phyloP scores from a whole-genome alignment of 495 filamentous ascomycete genomes.

The Lophiotrema nucula region DNA sequence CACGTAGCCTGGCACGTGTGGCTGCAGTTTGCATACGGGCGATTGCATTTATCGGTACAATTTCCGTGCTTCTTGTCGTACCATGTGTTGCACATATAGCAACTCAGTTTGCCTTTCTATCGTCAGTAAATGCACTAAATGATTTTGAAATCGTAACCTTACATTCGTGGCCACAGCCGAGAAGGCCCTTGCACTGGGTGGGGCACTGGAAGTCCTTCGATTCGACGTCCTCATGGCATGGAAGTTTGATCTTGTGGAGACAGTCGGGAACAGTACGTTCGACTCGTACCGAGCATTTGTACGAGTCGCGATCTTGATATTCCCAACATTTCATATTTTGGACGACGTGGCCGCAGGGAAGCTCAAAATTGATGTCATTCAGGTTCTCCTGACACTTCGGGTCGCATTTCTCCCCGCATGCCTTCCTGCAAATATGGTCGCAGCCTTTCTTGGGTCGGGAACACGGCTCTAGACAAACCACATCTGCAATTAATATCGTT shows the following conservation, averaged over 20 bases:
- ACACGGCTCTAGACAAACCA: constrained; percentile 63
- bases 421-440: constrained; percentile 43
- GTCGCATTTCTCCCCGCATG: constrained; percentile 62
- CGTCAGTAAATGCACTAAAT: background rate
- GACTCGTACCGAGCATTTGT: constrained; percentile 43
- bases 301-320: constrained; percentile 40
- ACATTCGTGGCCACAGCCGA: constrained; percentile 66
- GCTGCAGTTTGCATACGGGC: constrained; percentile 46
- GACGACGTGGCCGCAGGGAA: constrained; percentile 63
- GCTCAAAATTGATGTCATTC: constrained; percentile 39
- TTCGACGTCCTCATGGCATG: constrained; percentile 49
- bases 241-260: constrained; percentile 51
- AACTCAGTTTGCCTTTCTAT: no score
- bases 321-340: constrained; percentile 53
- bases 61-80: constrained; percentile 41
- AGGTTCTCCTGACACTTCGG: constrained; percentile 47
- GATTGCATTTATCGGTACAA: background rate
- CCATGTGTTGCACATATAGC: no score
- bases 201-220: constrained; percentile 46
- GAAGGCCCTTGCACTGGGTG: constrained; percentile 45
- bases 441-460: constrained; percentile 58
- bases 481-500: no score
- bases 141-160: constrained; percentile 47
- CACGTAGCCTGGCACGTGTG: constrained; percentile 58
- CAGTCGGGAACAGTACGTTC: constrained; percentile 52